Percentiles rank a stretch among this genome's conserved stretches.
Evolutionary conservation across 2,329 filamentous ascomycete genomes (phyloP).

Genomic region (Stachybotrys chartarum): DNA sequence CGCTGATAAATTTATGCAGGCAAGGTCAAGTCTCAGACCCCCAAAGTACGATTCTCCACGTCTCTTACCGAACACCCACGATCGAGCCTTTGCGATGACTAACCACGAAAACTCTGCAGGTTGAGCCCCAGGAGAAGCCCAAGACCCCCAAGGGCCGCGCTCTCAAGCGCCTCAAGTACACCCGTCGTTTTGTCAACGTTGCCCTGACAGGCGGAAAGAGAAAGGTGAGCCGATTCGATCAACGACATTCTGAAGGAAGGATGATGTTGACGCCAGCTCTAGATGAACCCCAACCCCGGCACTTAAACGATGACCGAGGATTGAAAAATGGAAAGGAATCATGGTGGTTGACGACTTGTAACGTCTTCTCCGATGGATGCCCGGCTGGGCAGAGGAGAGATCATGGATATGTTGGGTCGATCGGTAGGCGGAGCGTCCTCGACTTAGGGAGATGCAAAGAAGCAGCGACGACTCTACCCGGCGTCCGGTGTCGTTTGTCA

Average conservation of each 20-base stretch:
- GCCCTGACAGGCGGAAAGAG: slow-evolving; percentile 96
- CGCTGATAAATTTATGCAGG: slow-evolving; percentile 60
- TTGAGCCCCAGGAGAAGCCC: slow-evolving; percentile 89
- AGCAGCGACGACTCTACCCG: slow-evolving; percentile 28
- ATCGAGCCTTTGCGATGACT: slow-evolving; percentile 19
- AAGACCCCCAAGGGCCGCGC: slow-evolving; percentile 96
- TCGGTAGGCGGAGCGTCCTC: slow-evolving; percentile 27
- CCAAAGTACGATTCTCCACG: slow-evolving; percentile 59
- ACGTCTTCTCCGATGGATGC: slow-evolving; percentile 22
- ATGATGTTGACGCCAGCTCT: background rate
- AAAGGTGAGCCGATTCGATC: slow-evolving; percentile 58
- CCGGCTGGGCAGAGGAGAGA: slow-evolving; percentile 17
- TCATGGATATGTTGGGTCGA: slow-evolving; percentile 27
- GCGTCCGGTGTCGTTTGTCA: slow-evolving; percentile 36
- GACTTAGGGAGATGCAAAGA: slow-evolving; percentile 23
- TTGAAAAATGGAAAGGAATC: slow-evolving; percentile 15
- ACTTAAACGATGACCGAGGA: slow-evolving; percentile 39
- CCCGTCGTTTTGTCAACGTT: slow-evolving; percentile 96
- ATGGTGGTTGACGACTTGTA: slow-evolving; percentile 9
- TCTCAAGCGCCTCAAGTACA: slow-evolving; percentile 95
- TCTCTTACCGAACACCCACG: slow-evolving; percentile 9
- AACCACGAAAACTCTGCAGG: slow-evolving; percentile 39
- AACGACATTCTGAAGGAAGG: background rate
- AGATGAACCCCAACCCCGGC: slow-evolving; percentile 87
- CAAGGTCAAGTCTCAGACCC: slow-evolving; percentile 97